These are phyloP conservation scores for Xanthoparmelia taractica DNA, from an alignment of 495 filamentous ascomycete species.

Conservation along the genomic window DNA sequence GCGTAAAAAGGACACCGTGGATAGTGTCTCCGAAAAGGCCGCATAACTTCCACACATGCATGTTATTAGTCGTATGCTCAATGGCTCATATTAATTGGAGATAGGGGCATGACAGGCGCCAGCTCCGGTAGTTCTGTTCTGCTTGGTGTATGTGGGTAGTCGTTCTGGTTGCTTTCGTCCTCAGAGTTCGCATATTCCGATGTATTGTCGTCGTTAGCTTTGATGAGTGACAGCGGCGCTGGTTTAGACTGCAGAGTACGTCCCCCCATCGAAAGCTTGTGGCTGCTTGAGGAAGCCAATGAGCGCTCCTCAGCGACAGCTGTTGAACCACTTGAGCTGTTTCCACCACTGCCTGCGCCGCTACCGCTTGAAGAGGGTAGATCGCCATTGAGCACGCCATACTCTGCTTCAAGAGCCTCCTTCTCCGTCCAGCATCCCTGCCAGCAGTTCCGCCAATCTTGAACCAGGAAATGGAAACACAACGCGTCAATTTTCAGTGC, in stretches of 20 bases:
- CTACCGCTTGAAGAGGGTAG: conserved; percentile 8
- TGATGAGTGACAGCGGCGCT: conserved; percentile 16
- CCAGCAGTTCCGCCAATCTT: conserved; percentile 91
- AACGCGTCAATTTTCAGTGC: conserved; percentile 86
- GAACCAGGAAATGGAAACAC: conserved; percentile 85
- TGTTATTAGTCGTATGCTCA: not conserved
- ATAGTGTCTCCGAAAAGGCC: not conserved
- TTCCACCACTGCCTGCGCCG: conserved; percentile 22
- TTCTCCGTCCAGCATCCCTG: conserved; percentile 91
- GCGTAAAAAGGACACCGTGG: not conserved
- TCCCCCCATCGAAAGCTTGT: conserved; percentile 32
- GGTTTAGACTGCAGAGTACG: conserved; percentile 12
- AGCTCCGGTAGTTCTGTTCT: conserved; percentile 50
- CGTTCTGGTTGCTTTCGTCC: not conserved
- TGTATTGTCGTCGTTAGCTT: conserved; percentile 14
- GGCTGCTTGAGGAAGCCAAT: conserved; percentile 60
- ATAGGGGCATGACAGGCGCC: conserved; percentile 65
- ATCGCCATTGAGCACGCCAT: conserved; percentile 46
- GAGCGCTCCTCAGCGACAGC: conserved; percentile 42
- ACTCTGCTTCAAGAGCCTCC: conserved; percentile 65
- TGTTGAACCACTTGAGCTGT: conserved; percentile 18
- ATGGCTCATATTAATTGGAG: conserved; percentile 47
- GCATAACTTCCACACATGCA: not conserved
- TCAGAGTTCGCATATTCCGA: conserved; percentile 23
- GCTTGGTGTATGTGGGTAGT: conserved; percentile 32